Evolutionary conservation across 805 yeast species (phyloP).

Genomic region (Candida namnaoensis): DNA sequence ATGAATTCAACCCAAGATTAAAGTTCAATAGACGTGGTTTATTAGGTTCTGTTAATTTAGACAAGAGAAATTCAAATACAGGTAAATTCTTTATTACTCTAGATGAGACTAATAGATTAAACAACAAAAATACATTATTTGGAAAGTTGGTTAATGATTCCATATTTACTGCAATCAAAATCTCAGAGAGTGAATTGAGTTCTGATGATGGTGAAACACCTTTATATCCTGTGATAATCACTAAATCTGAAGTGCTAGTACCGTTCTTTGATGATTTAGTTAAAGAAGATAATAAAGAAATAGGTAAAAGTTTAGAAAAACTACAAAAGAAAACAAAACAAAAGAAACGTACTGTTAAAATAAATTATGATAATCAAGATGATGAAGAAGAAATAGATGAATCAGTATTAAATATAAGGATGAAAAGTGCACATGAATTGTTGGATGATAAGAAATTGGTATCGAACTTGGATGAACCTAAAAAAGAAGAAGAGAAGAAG

Average conservation of each 20-base stretch:
- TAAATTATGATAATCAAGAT: conserved; percentile 25
- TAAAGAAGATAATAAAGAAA: conserved; percentile 5
- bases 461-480: neutral
- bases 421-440: conserved; percentile 35
- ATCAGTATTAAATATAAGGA: conserved; percentile 17
- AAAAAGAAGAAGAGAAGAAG: neutral
- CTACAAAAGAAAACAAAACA: conserved; percentile 6
- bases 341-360: conserved; percentile 22
- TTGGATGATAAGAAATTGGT: conserved; percentile 16
- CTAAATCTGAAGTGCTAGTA: conserved; percentile 29
- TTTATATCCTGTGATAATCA: conserved; percentile 40
- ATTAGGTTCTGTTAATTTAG: conserved; percentile 37
- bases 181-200: conserved; percentile 37
- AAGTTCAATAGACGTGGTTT: conserved; percentile 44
- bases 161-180: conserved; percentile 40
- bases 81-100: conserved; percentile 42
- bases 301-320: conserved; percentile 1
- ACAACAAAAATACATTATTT: conserved; percentile 35
- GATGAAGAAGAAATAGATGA: conserved; percentile 24
- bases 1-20: conserved; percentile 46
- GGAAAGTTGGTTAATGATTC: conserved; percentile 55
- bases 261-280: conserved; percentile 40
- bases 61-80: conserved; percentile 20
- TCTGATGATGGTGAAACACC: conserved; percentile 32
- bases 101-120: conserved; percentile 33